phyloP scores from a whole-genome alignment of 1,139 yeast genomes.

The Taphrina sp. region DNA sequence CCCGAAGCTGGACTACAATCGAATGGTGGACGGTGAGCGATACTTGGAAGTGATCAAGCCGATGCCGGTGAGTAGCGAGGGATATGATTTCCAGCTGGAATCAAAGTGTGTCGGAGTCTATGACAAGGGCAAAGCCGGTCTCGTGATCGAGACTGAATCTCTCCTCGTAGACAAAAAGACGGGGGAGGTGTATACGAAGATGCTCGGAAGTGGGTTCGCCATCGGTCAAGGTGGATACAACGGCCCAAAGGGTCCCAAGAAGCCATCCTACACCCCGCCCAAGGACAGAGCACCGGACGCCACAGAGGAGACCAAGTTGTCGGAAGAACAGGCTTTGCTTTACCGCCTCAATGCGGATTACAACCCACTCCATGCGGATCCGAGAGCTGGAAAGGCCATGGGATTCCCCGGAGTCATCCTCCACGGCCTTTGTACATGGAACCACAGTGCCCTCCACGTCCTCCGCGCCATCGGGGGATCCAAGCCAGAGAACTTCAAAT shows the following conservation, averaged over 20 bases:
- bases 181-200: slow-evolving; percentile 26
- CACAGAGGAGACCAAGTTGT: slow-evolving; percentile 21
- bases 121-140: slow-evolving; percentile 32
- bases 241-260: slow-evolving; percentile 26
- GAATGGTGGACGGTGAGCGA: slow-evolving; percentile 29
- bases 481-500: slow-evolving; percentile 13
- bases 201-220: slow-evolving; percentile 24
- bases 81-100: slow-evolving; percentile 23
- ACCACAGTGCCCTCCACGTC: slow-evolving; percentile 27
- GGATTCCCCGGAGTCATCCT: slow-evolving; percentile 28
- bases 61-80: slow-evolving; percentile 15
- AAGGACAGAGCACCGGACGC: slow-evolving; percentile 21
- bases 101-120: slow-evolving; percentile 24
- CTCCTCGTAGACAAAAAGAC: slow-evolving; percentile 24
- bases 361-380: slow-evolving; percentile 32
- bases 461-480: slow-evolving; percentile 25
- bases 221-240: slow-evolving; percentile 31
- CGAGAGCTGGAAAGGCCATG: slow-evolving; percentile 24
- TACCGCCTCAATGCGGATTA: slow-evolving; percentile 30
- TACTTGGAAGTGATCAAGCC: slow-evolving; percentile 27
- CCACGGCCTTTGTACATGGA: slow-evolving; percentile 28
- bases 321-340: slow-evolving; percentile 25
- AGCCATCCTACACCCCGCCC: slow-evolving; percentile 22
- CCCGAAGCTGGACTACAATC: slow-evolving; percentile 27
- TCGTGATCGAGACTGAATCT: slow-evolving; percentile 25